A percentile compares a stretch with the other conserved stretches of the same genome.
Conservation (phyloP, 2,329 filamentous ascomycete species). For the Phaeophleospora eucalypticola region DNA sequence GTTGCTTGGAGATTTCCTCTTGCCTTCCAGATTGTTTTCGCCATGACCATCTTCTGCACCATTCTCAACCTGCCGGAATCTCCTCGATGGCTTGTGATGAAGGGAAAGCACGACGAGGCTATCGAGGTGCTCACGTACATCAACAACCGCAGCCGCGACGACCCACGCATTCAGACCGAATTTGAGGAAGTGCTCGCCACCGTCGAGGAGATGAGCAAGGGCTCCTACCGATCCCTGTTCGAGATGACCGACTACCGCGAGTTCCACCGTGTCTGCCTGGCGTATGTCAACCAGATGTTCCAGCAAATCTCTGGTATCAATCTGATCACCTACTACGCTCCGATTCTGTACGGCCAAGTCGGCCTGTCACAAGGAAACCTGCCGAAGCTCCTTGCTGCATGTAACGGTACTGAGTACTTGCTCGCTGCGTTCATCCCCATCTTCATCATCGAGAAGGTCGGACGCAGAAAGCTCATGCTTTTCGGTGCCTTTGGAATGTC, state of each 20-base stretch:
- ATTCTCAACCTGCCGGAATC: conserved; percentile 46
- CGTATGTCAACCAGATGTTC: conserved; percentile 44
- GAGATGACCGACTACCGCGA: conserved; percentile 40
- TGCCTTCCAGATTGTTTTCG: conserved; percentile 51
- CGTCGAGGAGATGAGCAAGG: conserved; percentile 33
- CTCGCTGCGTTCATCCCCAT: conserved; percentile 46
- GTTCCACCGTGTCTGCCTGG: conserved; percentile 42
- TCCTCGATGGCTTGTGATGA: conserved; percentile 39
- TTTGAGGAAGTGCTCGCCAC: conserved; percentile 34
- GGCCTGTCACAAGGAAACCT: conserved; percentile 48
- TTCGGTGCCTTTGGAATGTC: conserved; percentile 51
- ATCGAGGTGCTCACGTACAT: conserved; percentile 29
- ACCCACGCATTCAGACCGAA: conserved; percentile 23
- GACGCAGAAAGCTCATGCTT: conserved; percentile 65
- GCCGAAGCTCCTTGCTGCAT: conserved; percentile 48
- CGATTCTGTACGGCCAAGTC: conserved; percentile 51
- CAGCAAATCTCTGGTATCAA: conserved; percentile 37
- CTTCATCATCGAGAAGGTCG: conserved; percentile 48
- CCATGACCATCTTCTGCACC: conserved; percentile 40
- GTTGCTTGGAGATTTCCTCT: conserved; percentile 52
- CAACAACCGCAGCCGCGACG: conserved; percentile 36
- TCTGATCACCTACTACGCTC: conserved; percentile 36
- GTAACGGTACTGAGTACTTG: conserved; percentile 54
- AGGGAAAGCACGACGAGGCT: conserved; percentile 33
- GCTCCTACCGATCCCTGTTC: conserved; percentile 27